Percentiles rank a stretch among this genome's conserved stretches.
Conservation (phyloP, 352 stramenopile genomes). For the Blastocystis sp. region DNA sequence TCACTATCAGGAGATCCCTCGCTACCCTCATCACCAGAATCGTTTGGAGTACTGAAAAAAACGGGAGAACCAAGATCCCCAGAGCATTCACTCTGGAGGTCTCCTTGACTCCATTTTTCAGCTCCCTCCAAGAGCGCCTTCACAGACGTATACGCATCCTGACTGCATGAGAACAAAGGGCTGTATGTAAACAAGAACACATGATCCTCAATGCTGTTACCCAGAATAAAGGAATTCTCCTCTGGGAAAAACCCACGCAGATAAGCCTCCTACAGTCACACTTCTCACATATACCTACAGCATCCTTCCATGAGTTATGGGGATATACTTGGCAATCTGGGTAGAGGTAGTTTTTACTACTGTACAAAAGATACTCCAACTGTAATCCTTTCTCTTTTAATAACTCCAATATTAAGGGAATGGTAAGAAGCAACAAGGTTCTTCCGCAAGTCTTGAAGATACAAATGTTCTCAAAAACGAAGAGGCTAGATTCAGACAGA, state of each 20-base stretch:
- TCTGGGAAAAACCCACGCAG: constrained; percentile 77
- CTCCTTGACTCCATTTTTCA: neutral
- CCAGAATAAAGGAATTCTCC: constrained; percentile 79
- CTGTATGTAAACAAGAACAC: constrained; percentile 64
- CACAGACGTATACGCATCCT: neutral
- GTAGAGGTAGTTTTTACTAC: constrained; percentile 97
- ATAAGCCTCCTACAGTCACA: constrained; percentile 62
- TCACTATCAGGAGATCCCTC: neutral
- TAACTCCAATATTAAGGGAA: constrained; percentile 38
- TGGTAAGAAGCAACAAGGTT: constrained; percentile 74
- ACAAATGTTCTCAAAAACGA: constrained; percentile 96
- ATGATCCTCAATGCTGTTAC: neutral
- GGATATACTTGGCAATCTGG: constrained; percentile 94
- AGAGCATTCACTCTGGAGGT: neutral
- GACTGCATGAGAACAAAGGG: neutral
- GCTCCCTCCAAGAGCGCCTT: neutral
- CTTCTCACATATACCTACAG: constrained; percentile 71
- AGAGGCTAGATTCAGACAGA: constrained; percentile 92
- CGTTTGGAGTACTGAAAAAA: constrained; percentile 20
- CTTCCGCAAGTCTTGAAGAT: constrained; percentile 99
- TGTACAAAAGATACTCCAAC: constrained; percentile 97
- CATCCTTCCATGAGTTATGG: constrained; percentile 90
- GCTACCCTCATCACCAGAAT: constrained; percentile 63
- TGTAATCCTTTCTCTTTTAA: constrained; percentile 81
- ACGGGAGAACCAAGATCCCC: neutral